Percentiles rank a stretch among this genome's conserved stretches.
These are phyloP conservation scores for Centella asiatica DNA, from an alignment of 129 eudicot species.

Conservation along the genomic window DNA sequence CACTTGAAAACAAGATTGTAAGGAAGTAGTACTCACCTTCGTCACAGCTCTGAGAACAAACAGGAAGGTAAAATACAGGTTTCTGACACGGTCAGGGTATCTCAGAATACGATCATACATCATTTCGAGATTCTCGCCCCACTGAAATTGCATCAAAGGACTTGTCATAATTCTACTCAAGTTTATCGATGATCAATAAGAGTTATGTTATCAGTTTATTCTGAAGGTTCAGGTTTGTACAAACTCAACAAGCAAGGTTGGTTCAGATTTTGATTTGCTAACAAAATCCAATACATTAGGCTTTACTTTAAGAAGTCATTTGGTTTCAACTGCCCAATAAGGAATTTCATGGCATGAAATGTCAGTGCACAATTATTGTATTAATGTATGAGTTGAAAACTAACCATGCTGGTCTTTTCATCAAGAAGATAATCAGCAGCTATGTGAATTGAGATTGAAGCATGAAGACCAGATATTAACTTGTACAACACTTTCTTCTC, in stretches of 20 bases:
- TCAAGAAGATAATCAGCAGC: slow-evolving; percentile 88
- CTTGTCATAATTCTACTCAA: slow-evolving; percentile 16
- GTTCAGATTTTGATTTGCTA: neutral
- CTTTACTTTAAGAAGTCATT: neutral
- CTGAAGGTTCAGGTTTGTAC: neutral
- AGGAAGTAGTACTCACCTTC: slow-evolving; percentile 46
- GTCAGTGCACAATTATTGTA: neutral
- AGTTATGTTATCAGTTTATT: neutral
- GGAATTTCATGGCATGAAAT: neutral
- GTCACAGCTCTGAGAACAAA: slow-evolving; percentile 96
- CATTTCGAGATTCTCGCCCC: slow-evolving; percentile 81
- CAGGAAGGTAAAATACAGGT: slow-evolving; percentile 82
- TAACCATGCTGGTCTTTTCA: slow-evolving; percentile 64
- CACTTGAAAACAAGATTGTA: slow-evolving; percentile 2
- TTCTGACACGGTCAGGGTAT: slow-evolving; percentile 87
- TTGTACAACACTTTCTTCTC: slow-evolving; percentile 93
- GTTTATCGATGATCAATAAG: slow-evolving; percentile 1
- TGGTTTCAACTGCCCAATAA: neutral
- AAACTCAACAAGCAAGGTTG: neutral
- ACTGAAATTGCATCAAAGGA: slow-evolving; percentile 53
- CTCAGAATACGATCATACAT: slow-evolving; percentile 83
- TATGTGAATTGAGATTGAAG: slow-evolving; percentile 93
- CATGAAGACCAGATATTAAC: slow-evolving; percentile 90
- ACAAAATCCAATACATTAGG: neutral
- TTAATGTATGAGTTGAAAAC: slow-evolving; percentile 7